Base-by-base conservation (phyloP, 2,329 filamentous ascomycete genomes). In the Epicoccum nigrum region DNA sequence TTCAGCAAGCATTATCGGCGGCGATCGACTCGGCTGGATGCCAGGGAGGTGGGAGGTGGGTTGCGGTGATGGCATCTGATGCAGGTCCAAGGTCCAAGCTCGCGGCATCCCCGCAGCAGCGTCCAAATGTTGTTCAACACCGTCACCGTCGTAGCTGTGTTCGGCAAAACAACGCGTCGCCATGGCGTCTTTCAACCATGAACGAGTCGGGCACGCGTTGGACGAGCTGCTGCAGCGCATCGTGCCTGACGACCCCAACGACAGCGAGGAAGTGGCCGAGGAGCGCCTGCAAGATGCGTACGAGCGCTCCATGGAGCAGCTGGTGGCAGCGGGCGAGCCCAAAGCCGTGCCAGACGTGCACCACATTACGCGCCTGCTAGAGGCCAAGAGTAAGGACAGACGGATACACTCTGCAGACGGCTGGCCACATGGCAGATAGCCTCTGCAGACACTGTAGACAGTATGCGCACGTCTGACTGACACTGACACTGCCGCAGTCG, bases 281-380 rank as follows among this genome's bases (percentile, higher is more conserved):
- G 80, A 87, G 63, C 84, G 87, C 56, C 85, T 90, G 68, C 84
- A 89, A 57, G 81, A 84, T 57, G 80, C 82, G 20, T 76, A 81
- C 50, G 76, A 80, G 16, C 75, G 79, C 57, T 82, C 81, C 33
- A 74, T 73, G 55, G 73, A 74, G 39, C 75, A 76, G 42, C 76
- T 80, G 56, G 76, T 73, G 15, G 65, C 63, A 20, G 71, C 74
- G 25, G 67, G 67, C 20, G 80, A 81, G 54, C 79, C 84, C 41
- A 76, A 81, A 45, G 75, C 87, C 44, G 81, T 83, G 23, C 82
- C 87, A 52, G 88, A 92, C 69, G 87, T 96, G 58, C 93, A 96
- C 71, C 92, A 97, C 79, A 92, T 92, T 45, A 90, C 90, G 23
- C 92, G 97, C 71, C 77, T 96, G 64, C 97, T 99, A 73, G 94